Base-by-base conservation (phyloP, 371 early-diverging fungal genomes). In the Mucor sp. region DNA sequence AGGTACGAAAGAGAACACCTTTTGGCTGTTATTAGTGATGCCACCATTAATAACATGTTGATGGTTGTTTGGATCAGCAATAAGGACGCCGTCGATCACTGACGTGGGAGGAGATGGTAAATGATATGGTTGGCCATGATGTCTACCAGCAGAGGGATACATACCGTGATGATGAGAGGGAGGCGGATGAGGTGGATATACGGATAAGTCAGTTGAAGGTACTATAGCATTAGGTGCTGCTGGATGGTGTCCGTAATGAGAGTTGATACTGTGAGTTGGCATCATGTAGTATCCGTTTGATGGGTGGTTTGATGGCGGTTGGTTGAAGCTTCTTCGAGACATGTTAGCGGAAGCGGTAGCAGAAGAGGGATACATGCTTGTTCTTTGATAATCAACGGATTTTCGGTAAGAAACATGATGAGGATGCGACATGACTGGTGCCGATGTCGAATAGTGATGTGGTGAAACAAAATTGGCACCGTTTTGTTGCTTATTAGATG, bases 1-100 rank as follows among this genome's bases (percentile, higher is more conserved):
- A 3, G 90, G 77, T 0, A 90, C 89, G 74, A 90, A 90, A 0
- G 88, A 86, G 69, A 86, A 90, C 1, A 82, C 77, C 59, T 87
- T 87, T 64, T 76, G 77, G 21, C 65, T 65, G 17, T 69, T 66
- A n/a, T 62, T 35, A 3, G 62, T 62, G 1, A 53, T 56, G 9
- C 39, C 32, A 57, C 30, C 39, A 30, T 59, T 63, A 4, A 63
- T 37, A 17, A 63, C 55, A 63, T 55, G 41, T 28, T 63, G 63
- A 39, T 35, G 33, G 39, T 55, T 55, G 37, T 39, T 50, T 21
- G 47, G 37, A 19, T 65, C 53, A 19, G 61, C 12, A 32, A 61
- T 35, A 3, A 68, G 21, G 5, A 72, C 66, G 32, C 66, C 56
- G 58, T 72, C 72, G 15, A 71, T 61, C 8, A 72, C 69, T 27